These are phyloP conservation scores for Penicillium expansum DNA, from an alignment of 2,329 filamentous ascomycete species.

Conservation along the genomic window DNA sequence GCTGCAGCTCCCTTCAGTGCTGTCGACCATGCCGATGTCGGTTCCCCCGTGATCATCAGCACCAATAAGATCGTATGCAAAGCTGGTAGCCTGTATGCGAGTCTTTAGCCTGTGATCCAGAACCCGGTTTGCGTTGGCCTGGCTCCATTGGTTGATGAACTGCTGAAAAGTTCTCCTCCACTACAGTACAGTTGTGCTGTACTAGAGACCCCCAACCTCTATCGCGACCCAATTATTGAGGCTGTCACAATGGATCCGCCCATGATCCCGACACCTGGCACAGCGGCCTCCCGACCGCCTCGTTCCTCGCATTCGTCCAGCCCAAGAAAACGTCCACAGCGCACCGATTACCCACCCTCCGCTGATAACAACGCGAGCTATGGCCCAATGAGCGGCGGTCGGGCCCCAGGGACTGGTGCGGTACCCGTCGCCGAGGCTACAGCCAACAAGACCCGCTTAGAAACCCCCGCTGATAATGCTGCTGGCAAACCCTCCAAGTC, in stretches of 20 bases:
- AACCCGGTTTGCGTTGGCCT: background rate
- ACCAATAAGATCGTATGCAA: constrained; percentile 8
- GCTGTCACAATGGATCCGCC: constrained; percentile 14
- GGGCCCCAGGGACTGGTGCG: constrained; percentile 12
- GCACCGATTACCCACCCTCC: constrained; percentile 20
- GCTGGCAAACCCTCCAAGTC: constrained; percentile 24
- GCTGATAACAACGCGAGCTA: constrained; percentile 19
- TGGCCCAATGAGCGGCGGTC: constrained; percentile 19
- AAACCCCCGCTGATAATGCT: constrained; percentile 20
- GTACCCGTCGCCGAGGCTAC: constrained; percentile 16
- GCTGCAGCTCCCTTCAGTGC: constrained; percentile 11
- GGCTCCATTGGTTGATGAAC: constrained; percentile 5
- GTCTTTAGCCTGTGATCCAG: background rate
- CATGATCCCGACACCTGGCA: constrained; percentile 11
- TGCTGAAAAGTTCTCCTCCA: background rate
- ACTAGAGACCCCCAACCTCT: background rate
- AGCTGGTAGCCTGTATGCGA: constrained; percentile 3
- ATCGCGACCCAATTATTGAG: background rate
- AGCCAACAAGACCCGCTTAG: constrained; percentile 20
- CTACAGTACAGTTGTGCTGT: background rate
- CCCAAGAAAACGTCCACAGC: constrained; percentile 14
- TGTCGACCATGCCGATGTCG: constrained; percentile 16
- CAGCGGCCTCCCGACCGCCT: constrained; percentile 8
- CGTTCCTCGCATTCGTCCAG: constrained; percentile 14
- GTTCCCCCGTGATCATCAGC: constrained; percentile 6